Percentiles rank a stretch among this genome's conserved stretches.
phyloP scores from a whole-genome alignment of 1,139 yeast species.

The Debaryomycetaceae sp. region DNA sequence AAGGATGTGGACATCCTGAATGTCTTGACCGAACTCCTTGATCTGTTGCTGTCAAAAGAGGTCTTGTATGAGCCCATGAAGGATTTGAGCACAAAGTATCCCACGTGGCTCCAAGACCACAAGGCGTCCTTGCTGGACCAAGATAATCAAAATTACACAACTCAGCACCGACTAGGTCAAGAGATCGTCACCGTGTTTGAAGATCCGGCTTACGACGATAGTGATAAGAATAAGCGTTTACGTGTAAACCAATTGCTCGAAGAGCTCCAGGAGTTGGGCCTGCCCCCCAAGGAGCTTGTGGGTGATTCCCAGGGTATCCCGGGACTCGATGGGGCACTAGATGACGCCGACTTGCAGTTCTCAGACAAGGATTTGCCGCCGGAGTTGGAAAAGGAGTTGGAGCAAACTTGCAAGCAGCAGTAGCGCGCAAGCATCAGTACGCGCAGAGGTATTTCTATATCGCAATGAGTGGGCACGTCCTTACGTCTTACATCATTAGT shows the following conservation, averaged over 20 bases:
- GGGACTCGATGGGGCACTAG: constrained; percentile 34
- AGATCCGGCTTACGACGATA: constrained; percentile 40
- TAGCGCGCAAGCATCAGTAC: constrained; percentile 1
- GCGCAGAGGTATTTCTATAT: not conserved
- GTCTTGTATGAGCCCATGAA: constrained; percentile 83
- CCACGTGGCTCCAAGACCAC: constrained; percentile 47
- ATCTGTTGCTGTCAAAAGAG: constrained; percentile 76
- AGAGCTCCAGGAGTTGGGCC: constrained; percentile 69
- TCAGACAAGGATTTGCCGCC: constrained; percentile 35
- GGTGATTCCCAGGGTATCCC: constrained; percentile 57
- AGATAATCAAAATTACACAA: constrained; percentile 39
- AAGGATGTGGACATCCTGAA: constrained; percentile 45
- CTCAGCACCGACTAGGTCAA: constrained; percentile 44
- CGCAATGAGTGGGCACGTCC: too few species aligned
- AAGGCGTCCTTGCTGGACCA: constrained; percentile 32
- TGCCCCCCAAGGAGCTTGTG: constrained; percentile 75
- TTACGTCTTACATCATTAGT: too few species aligned
- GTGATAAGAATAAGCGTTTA: constrained; percentile 38
- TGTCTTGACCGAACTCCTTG: constrained; percentile 66
- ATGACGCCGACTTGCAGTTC: constrained; percentile 23
- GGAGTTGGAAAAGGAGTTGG: constrained; percentile 36
- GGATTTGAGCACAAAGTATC: constrained; percentile 64
- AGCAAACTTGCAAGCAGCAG: constrained; percentile 15
- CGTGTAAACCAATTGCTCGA: constrained; percentile 51
- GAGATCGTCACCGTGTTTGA: constrained; percentile 52